Evolutionary conservation across 2,329 filamentous ascomycete species (phyloP).

Genomic region (Septoria linicola): DNA sequence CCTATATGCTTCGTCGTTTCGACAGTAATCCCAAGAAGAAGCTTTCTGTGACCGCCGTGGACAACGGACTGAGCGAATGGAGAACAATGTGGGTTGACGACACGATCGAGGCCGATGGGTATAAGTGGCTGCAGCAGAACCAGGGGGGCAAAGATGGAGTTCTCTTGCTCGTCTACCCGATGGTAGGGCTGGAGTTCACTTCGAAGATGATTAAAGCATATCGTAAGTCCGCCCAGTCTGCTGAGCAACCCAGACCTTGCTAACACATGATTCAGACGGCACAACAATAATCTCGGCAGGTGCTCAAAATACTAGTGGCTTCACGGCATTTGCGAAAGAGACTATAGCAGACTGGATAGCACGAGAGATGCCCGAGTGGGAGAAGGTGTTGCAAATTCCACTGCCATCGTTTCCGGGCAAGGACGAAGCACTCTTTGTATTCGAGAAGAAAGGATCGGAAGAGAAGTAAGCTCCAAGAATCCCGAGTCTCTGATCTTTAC

Average conservation of each 20-base stretch:
- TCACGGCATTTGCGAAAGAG: conserved; percentile 65
- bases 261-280: conserved; percentile 39
- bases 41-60: conserved; percentile 57
- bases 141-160: conserved; percentile 56
- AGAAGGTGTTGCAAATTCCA: conserved; percentile 62
- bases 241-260: neutral
- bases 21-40: conserved; percentile 44
- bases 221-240: conserved; percentile 29
- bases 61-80: conserved; percentile 68
- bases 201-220: conserved; percentile 61
- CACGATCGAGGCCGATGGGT: conserved; percentile 62
- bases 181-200: conserved; percentile 68
- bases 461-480: neutral
- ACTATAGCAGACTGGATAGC: conserved; percentile 68
- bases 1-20: conserved; percentile 64
- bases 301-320: conserved; percentile 72
- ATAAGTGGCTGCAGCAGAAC: conserved; percentile 55
- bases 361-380: conserved; percentile 56
- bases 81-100: conserved; percentile 67
- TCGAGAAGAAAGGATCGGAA: conserved; percentile 39
- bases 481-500: neutral
- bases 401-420: conserved; percentile 74
- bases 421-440: conserved; percentile 72
- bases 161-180: conserved; percentile 70
- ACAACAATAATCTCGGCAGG: conserved; percentile 69